Conservation (phyloP, 306 rosid genomes). For the Vachellia collinsii region DNA sequence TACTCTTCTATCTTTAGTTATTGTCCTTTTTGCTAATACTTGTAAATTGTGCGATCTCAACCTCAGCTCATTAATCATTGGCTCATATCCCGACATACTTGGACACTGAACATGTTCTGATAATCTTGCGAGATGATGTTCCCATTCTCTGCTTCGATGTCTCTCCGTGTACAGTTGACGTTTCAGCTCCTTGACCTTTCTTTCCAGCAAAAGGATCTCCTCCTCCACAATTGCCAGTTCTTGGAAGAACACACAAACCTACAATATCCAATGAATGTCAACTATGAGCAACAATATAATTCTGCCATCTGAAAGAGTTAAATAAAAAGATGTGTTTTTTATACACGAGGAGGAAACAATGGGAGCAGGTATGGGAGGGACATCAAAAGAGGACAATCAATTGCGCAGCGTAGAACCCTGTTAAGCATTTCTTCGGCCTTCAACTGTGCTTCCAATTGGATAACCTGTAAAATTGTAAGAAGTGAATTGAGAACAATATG, state of each 20-base stretch:
- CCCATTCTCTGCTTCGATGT: conserved; percentile 52
- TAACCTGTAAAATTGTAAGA: conserved; percentile 50
- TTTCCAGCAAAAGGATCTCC: conserved; percentile 70
- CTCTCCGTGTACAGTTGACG: conserved; percentile 57
- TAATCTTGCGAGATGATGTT: conserved; percentile 42
- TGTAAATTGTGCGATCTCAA: conserved; percentile 55
- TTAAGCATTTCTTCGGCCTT: conserved; percentile 66
- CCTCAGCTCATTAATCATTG: conserved; percentile 43
- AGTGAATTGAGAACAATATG: background rate
- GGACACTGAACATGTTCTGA: conserved; percentile 44
- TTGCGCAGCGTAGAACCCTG: conserved; percentile 62
- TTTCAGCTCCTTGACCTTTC: conserved; percentile 72
- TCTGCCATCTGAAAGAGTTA: background rate
- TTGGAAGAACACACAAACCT: conserved; percentile 67
- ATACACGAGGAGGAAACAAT: conserved; percentile 67
- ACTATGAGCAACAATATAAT: conserved; percentile 6
- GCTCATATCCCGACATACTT: conserved; percentile 38
- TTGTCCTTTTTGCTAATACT: conserved; percentile 41
- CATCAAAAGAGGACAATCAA: conserved; percentile 55
- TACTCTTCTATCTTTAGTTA: conserved; percentile 44
- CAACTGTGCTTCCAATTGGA: conserved; percentile 59
- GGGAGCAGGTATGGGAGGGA: conserved; percentile 58
- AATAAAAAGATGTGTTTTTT: background rate
- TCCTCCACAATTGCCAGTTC: conserved; percentile 76
- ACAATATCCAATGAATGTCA: conserved; percentile 25